Base-by-base conservation (phyloP, 1,284 basidiomycete genomes). In the Ceratobasidium sp. region DNA sequence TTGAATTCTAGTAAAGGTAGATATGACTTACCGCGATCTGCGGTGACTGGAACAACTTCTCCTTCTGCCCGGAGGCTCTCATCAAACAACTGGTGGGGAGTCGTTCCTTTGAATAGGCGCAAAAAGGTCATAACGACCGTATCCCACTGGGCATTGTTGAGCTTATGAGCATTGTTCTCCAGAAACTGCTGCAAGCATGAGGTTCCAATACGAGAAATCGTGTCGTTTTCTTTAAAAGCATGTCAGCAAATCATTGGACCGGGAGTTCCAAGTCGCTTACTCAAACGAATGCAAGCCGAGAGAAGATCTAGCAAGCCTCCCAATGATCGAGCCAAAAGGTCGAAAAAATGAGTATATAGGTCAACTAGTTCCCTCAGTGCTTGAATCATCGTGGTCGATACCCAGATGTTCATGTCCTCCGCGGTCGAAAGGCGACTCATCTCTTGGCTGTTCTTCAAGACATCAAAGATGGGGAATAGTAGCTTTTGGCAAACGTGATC, bases 401-500 rank as follows among this genome's bases (percentile, higher is more conserved):
- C 83, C 97, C 97, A 99, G 16, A 99, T 96, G 77, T 95, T 97
- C 95, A 98, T 97, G 78, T 99, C 97, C 79, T 99, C 97, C 78
- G 98, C 94, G 1, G 94, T 96, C 79, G 86, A 93, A 84, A 98
- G 98, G 32, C 96, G 88, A 16, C 93, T 93, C 39, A 98, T 82
- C 79, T 98, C 96, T 83, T 89, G 91, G 76, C 88, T 92, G 16
- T 93, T 96, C 77, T 94, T 94, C 73, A 99, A 85, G 59, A 99
- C 95, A 2, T 95, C 92, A 80, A 99, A 99, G 78, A 99, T 99
- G 0, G 97, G 97, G 88, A 99, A 99, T 60, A 99, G 86, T 58
- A 98, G 88, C 80, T 99, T 94, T 80, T 96, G 92, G 83, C 93
- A 97, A 74, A 99, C 89, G n/a, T 91, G 94, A 79, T 98, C 94